These are phyloP conservation scores for Acer saccharum DNA, from an alignment of 345 rosid genomes.

Conservation along the genomic window DNA sequence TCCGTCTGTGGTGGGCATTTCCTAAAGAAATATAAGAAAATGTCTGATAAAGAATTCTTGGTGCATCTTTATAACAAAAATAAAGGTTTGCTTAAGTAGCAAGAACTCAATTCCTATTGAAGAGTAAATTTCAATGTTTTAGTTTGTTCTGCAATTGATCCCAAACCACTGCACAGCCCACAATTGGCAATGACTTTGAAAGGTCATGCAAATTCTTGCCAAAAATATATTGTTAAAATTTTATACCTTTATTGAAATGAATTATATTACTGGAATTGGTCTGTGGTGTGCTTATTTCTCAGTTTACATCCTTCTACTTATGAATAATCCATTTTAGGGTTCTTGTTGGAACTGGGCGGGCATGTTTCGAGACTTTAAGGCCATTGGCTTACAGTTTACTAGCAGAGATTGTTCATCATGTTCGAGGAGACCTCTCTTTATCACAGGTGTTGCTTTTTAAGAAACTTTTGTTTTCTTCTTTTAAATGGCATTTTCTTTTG, in stretches of 20 bases:
- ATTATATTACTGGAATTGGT: not conserved
- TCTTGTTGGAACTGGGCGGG: slow-evolving; percentile 97
- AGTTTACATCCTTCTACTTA: not conserved
- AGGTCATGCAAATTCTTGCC: not conserved
- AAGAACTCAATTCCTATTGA: not conserved
- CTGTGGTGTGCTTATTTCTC: not conserved
- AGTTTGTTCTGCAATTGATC: not conserved
- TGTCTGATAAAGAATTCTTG: not conserved
- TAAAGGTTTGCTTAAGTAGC: not conserved
- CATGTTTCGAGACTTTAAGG: slow-evolving; percentile 95
- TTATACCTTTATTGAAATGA: not conserved
- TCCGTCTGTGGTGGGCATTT: not conserved
- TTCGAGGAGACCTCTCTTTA: slow-evolving; percentile 83
- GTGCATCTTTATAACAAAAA: not conserved
- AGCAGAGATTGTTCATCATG: slow-evolving; percentile 99
- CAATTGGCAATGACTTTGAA: not conserved
- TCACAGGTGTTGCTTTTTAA: slow-evolving; percentile 59
- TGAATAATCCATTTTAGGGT: slow-evolving; percentile 52
- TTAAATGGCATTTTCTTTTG: not conserved
- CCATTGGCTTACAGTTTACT: slow-evolving; percentile 97
- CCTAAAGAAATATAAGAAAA: slow-evolving; percentile 5
- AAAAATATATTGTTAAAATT: not conserved
- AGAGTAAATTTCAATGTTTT: not conserved
- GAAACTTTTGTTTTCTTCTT: slow-evolving; percentile 4
- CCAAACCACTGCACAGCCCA: not conserved